phyloP scores from a whole-genome alignment of 1,284 basidiomycete species.

The Tilletia horrida region DNA sequence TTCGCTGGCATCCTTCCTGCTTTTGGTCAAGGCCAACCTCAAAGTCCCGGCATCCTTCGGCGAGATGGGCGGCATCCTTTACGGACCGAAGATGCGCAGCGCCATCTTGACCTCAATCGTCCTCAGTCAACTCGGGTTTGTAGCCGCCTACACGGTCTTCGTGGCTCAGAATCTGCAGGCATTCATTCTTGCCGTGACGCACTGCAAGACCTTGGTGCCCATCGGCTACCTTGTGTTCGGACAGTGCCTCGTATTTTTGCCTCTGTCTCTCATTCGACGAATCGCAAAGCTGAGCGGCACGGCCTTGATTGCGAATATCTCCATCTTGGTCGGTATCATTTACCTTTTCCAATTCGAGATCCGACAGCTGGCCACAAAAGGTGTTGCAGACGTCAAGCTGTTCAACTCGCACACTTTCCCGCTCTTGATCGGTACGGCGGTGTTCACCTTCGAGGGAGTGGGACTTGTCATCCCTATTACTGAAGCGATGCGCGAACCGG shows the following conservation, averaged over 20 bases:
- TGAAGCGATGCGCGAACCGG: slow-evolving; percentile 85
- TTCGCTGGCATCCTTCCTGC: slow-evolving; percentile 88
- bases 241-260: slow-evolving; percentile 74
- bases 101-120: slow-evolving; percentile 83
- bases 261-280: slow-evolving; percentile 46
- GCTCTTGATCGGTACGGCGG: slow-evolving; percentile 89
- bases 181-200: slow-evolving; percentile 78
- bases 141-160: slow-evolving; percentile 89
- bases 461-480: slow-evolving; percentile 95
- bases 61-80: slow-evolving; percentile 89
- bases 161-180: slow-evolving; percentile 82
- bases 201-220: slow-evolving; percentile 70
- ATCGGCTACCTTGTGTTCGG: slow-evolving; percentile 77
- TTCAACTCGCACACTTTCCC: slow-evolving; percentile 90
- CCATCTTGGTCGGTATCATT: slow-evolving; percentile 77
- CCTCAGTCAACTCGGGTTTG: slow-evolving; percentile 83
- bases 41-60: slow-evolving; percentile 89
- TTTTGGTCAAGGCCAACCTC: slow-evolving; percentile 83
- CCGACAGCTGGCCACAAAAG: slow-evolving; percentile 33
- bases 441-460: slow-evolving; percentile 97
- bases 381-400: slow-evolving; percentile 68
- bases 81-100: slow-evolving; percentile 87
- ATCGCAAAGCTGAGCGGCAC: slow-evolving; percentile 77
- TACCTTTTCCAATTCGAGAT: slow-evolving; percentile 55
- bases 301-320: slow-evolving; percentile 87